Evolutionary conservation across 2,329 filamentous ascomycete genomes (phyloP).

Genomic region (Corniculantispora saksenae): DNA sequence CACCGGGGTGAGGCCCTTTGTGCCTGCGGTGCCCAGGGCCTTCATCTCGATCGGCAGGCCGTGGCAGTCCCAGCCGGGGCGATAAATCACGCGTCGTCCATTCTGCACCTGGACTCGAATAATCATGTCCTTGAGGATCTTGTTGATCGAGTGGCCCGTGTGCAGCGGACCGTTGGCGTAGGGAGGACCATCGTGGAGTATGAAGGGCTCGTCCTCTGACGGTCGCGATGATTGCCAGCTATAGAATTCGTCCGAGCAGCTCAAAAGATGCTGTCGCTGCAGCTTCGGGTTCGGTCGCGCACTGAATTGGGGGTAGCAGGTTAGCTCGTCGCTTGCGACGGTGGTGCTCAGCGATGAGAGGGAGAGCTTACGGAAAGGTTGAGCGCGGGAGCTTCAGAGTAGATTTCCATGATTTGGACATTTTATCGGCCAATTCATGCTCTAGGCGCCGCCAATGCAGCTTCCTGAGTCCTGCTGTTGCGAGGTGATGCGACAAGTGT

Average conservation of each 20-base stretch:
- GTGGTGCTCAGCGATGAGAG: neutral
- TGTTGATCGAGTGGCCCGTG: slow-evolving; percentile 93
- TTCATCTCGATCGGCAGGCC: slow-evolving; percentile 97
- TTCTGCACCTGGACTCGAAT: slow-evolving; percentile 77
- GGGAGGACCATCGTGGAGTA: slow-evolving; percentile 92
- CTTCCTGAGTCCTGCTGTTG: neutral
- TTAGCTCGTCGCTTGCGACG: slow-evolving; percentile 11
- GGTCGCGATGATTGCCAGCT: slow-evolving; percentile 72
- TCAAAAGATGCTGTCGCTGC: slow-evolving; percentile 63
- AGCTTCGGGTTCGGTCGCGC: slow-evolving; percentile 52
- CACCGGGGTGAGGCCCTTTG: slow-evolving; percentile 50
- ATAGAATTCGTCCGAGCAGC: slow-evolving; percentile 87
- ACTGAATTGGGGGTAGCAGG: slow-evolving; percentile 34
- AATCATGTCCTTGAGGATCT: slow-evolving; percentile 94
- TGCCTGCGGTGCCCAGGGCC: slow-evolving; percentile 64
- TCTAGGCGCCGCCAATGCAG: slow-evolving; percentile 19
- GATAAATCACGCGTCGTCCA: slow-evolving; percentile 70
- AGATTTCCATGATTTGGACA: slow-evolving; percentile 68
- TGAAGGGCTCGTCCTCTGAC: slow-evolving; percentile 63
- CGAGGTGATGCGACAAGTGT: neutral
- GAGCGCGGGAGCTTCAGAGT: slow-evolving; percentile 76
- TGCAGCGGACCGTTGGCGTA: slow-evolving; percentile 94
- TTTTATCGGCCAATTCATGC: slow-evolving; percentile 33
- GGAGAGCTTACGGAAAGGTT: slow-evolving; percentile 64
- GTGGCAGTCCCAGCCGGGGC: slow-evolving; percentile 97